Percentiles rank a stretch among this genome's conserved stretches.
Conservation (phyloP, 139 green algal genomes). For the Parachlorella kessleri region DNA sequence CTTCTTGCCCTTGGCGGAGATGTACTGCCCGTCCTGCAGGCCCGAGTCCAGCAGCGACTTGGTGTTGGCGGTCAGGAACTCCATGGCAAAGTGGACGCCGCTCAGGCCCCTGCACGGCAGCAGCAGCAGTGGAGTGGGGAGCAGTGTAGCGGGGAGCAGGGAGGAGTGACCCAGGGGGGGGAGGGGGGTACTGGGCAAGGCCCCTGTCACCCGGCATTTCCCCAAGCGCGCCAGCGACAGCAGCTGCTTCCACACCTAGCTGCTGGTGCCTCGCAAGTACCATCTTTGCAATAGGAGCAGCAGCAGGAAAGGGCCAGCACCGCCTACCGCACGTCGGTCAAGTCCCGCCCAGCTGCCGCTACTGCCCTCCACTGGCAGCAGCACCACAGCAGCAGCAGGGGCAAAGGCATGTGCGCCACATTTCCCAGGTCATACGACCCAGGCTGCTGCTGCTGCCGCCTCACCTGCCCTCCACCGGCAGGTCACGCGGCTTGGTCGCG, state of each 20-base stretch:
- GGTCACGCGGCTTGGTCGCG: constrained; percentile 90
- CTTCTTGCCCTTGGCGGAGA: constrained; percentile 87
- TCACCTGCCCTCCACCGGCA: constrained; percentile 77
- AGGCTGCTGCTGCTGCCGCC: not conserved
- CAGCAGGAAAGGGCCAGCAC: no score
- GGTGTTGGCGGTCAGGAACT: constrained; percentile 95
- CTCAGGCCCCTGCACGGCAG: constrained; percentile 35
- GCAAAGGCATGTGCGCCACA: not conserved
- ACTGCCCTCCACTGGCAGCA: no score
- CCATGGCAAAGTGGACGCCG: constrained; percentile 97
- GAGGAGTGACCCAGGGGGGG: not conserved
- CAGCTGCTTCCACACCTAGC: no score
- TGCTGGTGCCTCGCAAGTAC: constrained; percentile 56
- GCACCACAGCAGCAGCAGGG: not conserved
- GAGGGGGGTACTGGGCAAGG: constrained; percentile 30
- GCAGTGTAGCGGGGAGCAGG: no score
- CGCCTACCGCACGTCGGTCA: no score
- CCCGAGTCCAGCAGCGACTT: constrained; percentile 87
- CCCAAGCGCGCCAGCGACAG: no score
- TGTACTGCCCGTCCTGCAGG: constrained; percentile 86
- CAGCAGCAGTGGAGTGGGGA: not conserved
- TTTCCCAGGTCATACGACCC: no score
- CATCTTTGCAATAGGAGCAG: no score
- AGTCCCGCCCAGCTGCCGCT: no score
- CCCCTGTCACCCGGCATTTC: no score